phyloP scores from a whole-genome alignment of 2,329 filamentous ascomycete species.

The Fusarium sp. region DNA sequence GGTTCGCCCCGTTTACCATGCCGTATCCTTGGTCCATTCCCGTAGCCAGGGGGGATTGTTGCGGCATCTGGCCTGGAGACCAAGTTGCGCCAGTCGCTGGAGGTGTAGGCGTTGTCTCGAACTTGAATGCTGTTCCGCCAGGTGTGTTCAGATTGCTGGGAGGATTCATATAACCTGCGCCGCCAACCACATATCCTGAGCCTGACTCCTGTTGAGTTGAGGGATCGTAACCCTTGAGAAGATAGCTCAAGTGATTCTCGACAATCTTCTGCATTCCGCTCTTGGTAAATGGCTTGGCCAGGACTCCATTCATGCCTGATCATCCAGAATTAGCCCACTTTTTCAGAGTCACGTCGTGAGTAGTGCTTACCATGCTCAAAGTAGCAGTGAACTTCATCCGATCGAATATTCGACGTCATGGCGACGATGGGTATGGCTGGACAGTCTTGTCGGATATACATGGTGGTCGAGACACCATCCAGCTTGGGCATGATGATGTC shows the following conservation, averaged over 20 bases:
- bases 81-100: slow-evolving; percentile 61
- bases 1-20: slow-evolving; percentile 56
- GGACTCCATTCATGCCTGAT: slow-evolving; percentile 95
- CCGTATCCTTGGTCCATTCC: slow-evolving; percentile 60
- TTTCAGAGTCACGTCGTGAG: background rate
- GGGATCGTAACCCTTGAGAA: slow-evolving; percentile 73
- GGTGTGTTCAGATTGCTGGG: slow-evolving; percentile 43
- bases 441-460: slow-evolving; percentile 89
- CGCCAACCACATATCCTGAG: slow-evolving; percentile 49
- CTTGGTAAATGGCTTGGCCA: slow-evolving; percentile 96
- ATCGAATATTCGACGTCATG: slow-evolving; percentile 98
- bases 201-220: slow-evolving; percentile 56
- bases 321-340: slow-evolving; percentile 27
- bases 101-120: slow-evolving; percentile 67
- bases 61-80: slow-evolving; percentile 64
- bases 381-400: slow-evolving; percentile 96
- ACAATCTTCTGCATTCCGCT: slow-evolving; percentile 86
- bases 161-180: slow-evolving; percentile 52
- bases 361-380: slow-evolving; percentile 85
- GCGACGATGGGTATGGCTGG: slow-evolving; percentile 89
- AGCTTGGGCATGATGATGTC: slow-evolving; percentile 98
- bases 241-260: slow-evolving; percentile 86
- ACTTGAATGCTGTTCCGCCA: slow-evolving; percentile 55
- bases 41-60: slow-evolving; percentile 57
- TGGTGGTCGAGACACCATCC: slow-evolving; percentile 93